These are phyloP conservation scores for Trametes versicolor DNA, from an alignment of 1,284 basidiomycete genomes.

Conservation along the genomic window DNA sequence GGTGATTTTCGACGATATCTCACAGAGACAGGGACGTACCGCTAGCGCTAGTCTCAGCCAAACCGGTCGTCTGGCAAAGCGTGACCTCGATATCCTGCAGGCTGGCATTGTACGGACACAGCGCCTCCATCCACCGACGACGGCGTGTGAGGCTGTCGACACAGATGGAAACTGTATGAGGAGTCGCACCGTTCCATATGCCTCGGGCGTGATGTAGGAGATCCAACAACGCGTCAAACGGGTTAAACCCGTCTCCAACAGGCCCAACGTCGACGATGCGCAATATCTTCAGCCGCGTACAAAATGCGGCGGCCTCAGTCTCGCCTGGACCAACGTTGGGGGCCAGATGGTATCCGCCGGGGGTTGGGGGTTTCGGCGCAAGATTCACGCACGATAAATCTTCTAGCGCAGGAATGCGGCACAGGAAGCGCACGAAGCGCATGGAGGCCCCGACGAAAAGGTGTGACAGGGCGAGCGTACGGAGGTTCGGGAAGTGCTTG, in stretches of 20 bases:
- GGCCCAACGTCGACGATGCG: neutral
- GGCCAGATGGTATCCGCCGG: neutral
- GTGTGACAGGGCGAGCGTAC: slow-evolving; percentile 9
- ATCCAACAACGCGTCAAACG: neutral
- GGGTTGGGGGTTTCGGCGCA: neutral
- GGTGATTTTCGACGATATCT: neutral
- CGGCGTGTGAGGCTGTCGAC: neutral
- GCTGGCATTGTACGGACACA: neutral
- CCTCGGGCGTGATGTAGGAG: neutral
- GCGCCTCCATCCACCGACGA: neutral
- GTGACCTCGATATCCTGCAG: neutral
- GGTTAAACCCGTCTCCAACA: neutral
- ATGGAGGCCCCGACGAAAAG: neutral
- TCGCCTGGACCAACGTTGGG: too few species aligned
- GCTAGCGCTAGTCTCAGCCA: neutral
- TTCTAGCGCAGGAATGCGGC: slow-evolving; percentile 11
- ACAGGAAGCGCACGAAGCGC: slow-evolving; percentile 9
- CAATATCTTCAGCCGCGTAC: neutral
- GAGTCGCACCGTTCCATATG: neutral
- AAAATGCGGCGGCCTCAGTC: neutral
- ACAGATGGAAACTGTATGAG: neutral
- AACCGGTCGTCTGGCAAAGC: neutral
- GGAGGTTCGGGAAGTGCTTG: slow-evolving; percentile 3
- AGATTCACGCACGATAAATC: neutral
- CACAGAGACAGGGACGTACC: neutral